Evolutionary conservation across 2,329 filamentous ascomycete species (phyloP).

Genomic region (Juglanconis sp.): DNA sequence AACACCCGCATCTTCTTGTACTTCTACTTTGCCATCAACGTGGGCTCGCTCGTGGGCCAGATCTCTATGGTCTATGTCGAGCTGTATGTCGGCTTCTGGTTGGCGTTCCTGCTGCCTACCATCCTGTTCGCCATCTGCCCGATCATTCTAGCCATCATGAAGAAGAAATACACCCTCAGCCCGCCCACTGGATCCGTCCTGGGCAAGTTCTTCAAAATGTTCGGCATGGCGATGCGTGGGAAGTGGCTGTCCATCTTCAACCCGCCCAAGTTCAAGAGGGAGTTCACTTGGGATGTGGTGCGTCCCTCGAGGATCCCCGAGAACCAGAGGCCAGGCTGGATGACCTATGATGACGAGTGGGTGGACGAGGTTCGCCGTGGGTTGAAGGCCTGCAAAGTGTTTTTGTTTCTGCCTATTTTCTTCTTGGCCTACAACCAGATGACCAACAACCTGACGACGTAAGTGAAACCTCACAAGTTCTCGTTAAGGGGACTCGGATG

Average conservation of each 20-base stretch:
- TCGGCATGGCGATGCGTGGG: slow-evolving; percentile 48
- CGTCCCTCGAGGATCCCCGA: slow-evolving; percentile 63
- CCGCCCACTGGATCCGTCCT: slow-evolving; percentile 67
- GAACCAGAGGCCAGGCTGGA: slow-evolving; percentile 61
- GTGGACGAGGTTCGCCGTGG: slow-evolving; percentile 75
- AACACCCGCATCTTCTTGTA: slow-evolving; percentile 67
- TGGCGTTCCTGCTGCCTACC: slow-evolving; percentile 67
- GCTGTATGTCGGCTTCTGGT: slow-evolving; percentile 72
- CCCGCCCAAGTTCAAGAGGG: slow-evolving; percentile 38
- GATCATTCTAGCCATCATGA: slow-evolving; percentile 56
- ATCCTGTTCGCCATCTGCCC: slow-evolving; percentile 62
- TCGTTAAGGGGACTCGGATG: not conserved
- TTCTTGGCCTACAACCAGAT: slow-evolving; percentile 60
- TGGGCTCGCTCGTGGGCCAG: slow-evolving; percentile 63
- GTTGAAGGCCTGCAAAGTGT: slow-evolving; percentile 67
- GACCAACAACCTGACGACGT: slow-evolving; percentile 54
- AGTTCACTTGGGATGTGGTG: slow-evolving; percentile 63
- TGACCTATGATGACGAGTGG: slow-evolving; percentile 81
- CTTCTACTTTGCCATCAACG: slow-evolving; percentile 64
- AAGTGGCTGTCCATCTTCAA: slow-evolving; percentile 14
- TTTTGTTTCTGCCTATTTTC: slow-evolving; percentile 66
- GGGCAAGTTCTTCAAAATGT: slow-evolving; percentile 59
- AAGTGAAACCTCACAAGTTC: slow-evolving; percentile 22
- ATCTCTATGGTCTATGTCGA: slow-evolving; percentile 69
- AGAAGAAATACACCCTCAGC: slow-evolving; percentile 53